Percentiles rank a stretch among this genome's conserved stretches.
These are phyloP conservation scores for Medicago arabica DNA, from an alignment of 306 rosid species.

Conservation along the genomic window DNA sequence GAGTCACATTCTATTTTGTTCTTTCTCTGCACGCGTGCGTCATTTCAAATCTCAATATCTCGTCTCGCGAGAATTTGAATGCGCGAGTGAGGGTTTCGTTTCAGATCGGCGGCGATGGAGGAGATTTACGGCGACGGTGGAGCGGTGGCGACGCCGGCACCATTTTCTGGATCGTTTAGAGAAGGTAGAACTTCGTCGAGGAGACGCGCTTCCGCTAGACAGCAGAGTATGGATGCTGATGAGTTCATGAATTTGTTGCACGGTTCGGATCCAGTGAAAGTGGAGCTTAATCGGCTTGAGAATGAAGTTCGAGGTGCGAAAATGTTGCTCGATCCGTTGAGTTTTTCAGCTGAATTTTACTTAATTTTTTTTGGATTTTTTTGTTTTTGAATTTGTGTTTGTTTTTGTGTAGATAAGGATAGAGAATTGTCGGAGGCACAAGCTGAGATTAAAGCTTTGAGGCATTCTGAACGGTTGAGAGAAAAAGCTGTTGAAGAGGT, in stretches of 20 bases:
- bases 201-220: slow-evolving; percentile 69
- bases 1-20: slow-evolving; percentile 27
- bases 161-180: slow-evolving; percentile 82
- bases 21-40: slow-evolving; percentile 30
- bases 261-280: slow-evolving; percentile 98
- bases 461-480: slow-evolving; percentile 84
- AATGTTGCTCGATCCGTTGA: slow-evolving; percentile 76
- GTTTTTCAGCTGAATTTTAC: slow-evolving; percentile 41
- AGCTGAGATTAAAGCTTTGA: slow-evolving; percentile 96
- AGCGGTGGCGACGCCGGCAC: slow-evolving; percentile 49
- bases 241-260: slow-evolving; percentile 82
- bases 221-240: slow-evolving; percentile 88
- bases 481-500: slow-evolving; percentile 99
- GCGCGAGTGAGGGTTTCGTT: slow-evolving; percentile 47
- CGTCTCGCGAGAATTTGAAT: slow-evolving; percentile 58
- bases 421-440: slow-evolving; percentile 91
- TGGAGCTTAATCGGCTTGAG: slow-evolving; percentile 96
- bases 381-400: not conserved
- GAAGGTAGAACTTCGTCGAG: slow-evolving; percentile 78
- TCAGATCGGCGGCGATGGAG: slow-evolving; percentile 86
- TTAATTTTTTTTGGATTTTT: slow-evolving; percentile 26
- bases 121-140: slow-evolving; percentile 60
- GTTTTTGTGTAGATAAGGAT: slow-evolving; percentile 79
- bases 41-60: slow-evolving; percentile 70
- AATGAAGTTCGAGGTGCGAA: slow-evolving; percentile 89